Evolutionary conservation across 495 filamentous ascomycete genomes (phyloP), one percentile per base, ranked within the genome.

Genomic region (Aspergillus homomorphus): DNA sequence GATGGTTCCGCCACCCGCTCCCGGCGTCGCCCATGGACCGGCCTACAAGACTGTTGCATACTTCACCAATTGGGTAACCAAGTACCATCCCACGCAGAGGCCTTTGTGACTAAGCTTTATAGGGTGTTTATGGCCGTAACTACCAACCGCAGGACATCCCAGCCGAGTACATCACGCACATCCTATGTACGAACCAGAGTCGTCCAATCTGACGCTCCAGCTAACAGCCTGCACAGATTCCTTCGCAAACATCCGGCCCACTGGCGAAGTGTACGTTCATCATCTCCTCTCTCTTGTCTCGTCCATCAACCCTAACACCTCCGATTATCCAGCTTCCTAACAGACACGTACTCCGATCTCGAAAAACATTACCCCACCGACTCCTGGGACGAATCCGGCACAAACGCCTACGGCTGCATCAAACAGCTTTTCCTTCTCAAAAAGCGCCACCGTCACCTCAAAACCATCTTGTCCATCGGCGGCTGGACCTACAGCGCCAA

Each of bases 351-450:
- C 70, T 45, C 88, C 44, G 91, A 95, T 69, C 83, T 85, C 1
- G 78, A 96, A 63, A 96, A 92, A 71, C 93, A 92, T 71, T 94
- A 92, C 42, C 53, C 63, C 0, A 46, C 45, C 10, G 75, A 77
- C 57, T 68, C 67, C 8, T 75, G 74, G 72, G 67, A 70, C 51
- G 75, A 76, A 6, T 51, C 58, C 4, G 73, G 72, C 4, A 67
- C 42, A 57, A 77, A 77, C 62, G 72, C 72, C 28, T 77, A 77
- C 33, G 75, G 75, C 50, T 96, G 89, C 72, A 73, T 93, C 44
- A 98, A 97, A 80, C 93, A 97, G 76, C 84, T 98, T n/a, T 90
- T 86, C 73, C 80, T 97, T 10, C 84, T 93, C 26, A 98, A 98
- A 79, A 88, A 88, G 65, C 74, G 80, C 51, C 85, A 97, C 73